A percentile compares a stretch with the other conserved stretches of the same genome.
Evolutionary conservation across 441 rosid species (phyloP).

Genomic region (Geranium incanum): DNA sequence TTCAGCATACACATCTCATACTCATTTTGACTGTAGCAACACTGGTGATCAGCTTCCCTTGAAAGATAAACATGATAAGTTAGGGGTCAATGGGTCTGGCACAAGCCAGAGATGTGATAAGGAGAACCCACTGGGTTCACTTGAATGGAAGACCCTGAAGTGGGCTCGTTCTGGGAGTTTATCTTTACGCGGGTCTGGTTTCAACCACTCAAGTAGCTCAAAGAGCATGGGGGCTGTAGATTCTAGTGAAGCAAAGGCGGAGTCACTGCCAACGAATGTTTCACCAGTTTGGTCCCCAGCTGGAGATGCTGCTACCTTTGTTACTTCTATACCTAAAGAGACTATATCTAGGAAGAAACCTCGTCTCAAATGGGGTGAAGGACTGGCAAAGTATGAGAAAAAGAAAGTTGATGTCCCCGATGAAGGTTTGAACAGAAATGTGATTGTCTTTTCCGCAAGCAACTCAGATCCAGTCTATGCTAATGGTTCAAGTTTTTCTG

Average conservation of each 20-base stretch:
- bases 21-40: slow-evolving; percentile 42
- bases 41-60: slow-evolving; percentile 41
- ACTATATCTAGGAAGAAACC: slow-evolving; percentile 68
- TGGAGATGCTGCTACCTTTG: slow-evolving; percentile 52
- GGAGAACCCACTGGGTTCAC: slow-evolving; percentile 35
- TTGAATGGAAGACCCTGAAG: slow-evolving; percentile 69
- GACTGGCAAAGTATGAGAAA: slow-evolving; percentile 90
- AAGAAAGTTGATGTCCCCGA: slow-evolving; percentile 77
- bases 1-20: slow-evolving; percentile 34
- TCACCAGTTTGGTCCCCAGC: slow-evolving; percentile 50
- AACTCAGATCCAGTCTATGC: slow-evolving; percentile 39
- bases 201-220: slow-evolving; percentile 83
- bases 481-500: slow-evolving; percentile 39
- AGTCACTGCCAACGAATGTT: slow-evolving; percentile 39
- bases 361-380: slow-evolving; percentile 97
- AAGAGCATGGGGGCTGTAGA: slow-evolving; percentile 75
- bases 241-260: slow-evolving; percentile 56
- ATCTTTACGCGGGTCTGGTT: slow-evolving; percentile 80
- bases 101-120: slow-evolving; percentile 42
- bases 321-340: slow-evolving; percentile 53
- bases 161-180: slow-evolving; percentile 81
- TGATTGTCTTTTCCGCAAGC: slow-evolving; percentile 24
- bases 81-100: slow-evolving; percentile 37
- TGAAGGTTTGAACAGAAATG: slow-evolving; percentile 42
- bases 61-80: slow-evolving; percentile 50